Evolutionary conservation across 2,329 filamentous ascomycete species (phyloP).

Genomic region (Albifimbria verrucaria): DNA sequence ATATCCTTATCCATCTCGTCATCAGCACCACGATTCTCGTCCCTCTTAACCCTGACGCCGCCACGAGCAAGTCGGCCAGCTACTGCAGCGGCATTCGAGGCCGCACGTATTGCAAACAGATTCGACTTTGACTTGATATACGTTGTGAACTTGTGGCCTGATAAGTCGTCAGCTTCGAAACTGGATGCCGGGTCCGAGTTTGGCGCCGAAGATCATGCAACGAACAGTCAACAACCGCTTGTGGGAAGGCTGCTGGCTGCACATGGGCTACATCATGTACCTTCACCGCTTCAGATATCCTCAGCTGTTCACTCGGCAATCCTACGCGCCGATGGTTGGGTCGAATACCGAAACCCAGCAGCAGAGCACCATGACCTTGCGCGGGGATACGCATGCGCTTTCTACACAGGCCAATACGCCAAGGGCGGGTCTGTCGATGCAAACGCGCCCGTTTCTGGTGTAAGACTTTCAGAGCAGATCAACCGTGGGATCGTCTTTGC

Average conservation of each 20-base stretch:
- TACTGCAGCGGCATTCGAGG: slow-evolving; percentile 49
- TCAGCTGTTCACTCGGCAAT: slow-evolving; percentile 47
- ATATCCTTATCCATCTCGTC: slow-evolving; percentile 19
- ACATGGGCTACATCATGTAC: slow-evolving; percentile 49
- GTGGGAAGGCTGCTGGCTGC: slow-evolving; percentile 52
- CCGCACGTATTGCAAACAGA: slow-evolving; percentile 51
- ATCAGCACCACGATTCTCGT: slow-evolving; percentile 20
- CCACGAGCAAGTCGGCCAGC: slow-evolving; percentile 41
- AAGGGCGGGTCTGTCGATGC: slow-evolving; percentile 19
- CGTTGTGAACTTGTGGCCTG: slow-evolving; percentile 56
- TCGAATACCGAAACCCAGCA: slow-evolving; percentile 46
- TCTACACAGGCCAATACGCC: slow-evolving; percentile 41
- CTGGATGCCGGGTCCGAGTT: slow-evolving; percentile 7
- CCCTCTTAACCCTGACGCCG: slow-evolving; percentile 42
- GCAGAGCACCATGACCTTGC: slow-evolving; percentile 42
- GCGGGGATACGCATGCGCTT: slow-evolving; percentile 51
- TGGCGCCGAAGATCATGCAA: slow-evolving; percentile 7
- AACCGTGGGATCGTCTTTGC: slow-evolving; percentile 56
- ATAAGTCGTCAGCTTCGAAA: slow-evolving; percentile 11
- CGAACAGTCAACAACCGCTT: slow-evolving; percentile 22
- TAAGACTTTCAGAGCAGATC: slow-evolving; percentile 21
- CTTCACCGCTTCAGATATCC: slow-evolving; percentile 50
- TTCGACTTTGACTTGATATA: slow-evolving; percentile 59
- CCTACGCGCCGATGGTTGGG: slow-evolving; percentile 47
- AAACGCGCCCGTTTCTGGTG: slow-evolving; percentile 21